phyloP scores from a whole-genome alignment of 2,329 filamentous ascomycete species.

The Fusarium oligoseptatum region DNA sequence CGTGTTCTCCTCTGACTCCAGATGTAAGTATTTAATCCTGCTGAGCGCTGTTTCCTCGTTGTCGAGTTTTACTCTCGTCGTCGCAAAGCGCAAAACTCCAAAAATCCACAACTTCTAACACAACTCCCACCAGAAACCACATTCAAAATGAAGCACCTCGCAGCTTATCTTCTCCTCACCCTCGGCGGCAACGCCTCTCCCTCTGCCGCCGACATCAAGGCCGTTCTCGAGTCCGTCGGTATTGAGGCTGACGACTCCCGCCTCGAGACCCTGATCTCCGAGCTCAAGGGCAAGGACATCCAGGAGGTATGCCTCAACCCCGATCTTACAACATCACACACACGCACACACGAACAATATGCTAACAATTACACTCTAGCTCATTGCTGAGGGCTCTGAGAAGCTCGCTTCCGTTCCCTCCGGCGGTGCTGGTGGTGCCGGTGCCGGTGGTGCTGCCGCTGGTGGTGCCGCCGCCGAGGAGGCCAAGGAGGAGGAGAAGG shows the following conservation, averaged over 20 bases:
- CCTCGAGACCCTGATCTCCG: conserved; percentile 85
- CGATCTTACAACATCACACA: background rate
- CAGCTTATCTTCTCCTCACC: conserved; percentile 97
- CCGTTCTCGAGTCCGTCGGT: conserved; percentile 91
- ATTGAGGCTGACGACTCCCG: conserved; percentile 93
- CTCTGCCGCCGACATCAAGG: conserved; percentile 87
- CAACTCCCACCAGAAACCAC: conserved; percentile 50
- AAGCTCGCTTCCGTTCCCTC: conserved; percentile 99
- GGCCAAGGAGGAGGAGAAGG: conserved; percentile 87
- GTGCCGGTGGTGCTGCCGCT: conserved; percentile 75
- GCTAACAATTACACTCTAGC: conserved; percentile 63
- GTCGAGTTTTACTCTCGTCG: background rate
- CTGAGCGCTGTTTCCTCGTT: background rate
- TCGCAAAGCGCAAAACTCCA: conserved; percentile 12
- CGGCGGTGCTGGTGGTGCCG: conserved; percentile 83
- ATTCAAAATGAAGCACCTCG: conserved; percentile 98
- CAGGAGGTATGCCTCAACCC: conserved; percentile 77
- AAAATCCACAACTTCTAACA: conserved; percentile 30
- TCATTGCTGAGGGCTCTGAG: conserved; percentile 88
- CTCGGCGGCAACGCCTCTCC: conserved; percentile 94
- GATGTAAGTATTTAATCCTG: conserved; percentile 52
- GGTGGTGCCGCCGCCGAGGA: conserved; percentile 77
- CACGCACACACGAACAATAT: background rate
- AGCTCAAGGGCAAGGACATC: conserved; percentile 94
- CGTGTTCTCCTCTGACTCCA: conserved; percentile 72